phyloP scores from a whole-genome alignment of 768 basidiomycete species.

The Boletus patriciae region DNA sequence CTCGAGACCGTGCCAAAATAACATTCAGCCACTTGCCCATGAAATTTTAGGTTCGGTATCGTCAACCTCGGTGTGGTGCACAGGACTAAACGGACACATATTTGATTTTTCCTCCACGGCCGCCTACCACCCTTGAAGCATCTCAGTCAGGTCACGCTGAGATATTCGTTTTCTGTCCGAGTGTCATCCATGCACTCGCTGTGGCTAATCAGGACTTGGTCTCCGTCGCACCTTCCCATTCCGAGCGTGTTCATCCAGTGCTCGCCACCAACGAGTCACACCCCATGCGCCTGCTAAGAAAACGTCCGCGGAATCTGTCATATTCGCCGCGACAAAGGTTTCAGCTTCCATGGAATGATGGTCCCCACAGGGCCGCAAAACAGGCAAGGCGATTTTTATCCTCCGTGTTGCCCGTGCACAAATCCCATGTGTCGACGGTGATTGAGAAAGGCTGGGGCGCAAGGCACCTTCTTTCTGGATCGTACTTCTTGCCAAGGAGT shows the following conservation, averaged over 20 bases:
- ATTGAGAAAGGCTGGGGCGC: slow-evolving; percentile 9
- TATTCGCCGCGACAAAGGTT: neutral
- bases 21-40: too few relatives aligned
- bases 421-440: neutral
- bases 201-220: neutral
- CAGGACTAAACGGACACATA: neutral
- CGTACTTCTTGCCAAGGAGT: neutral
- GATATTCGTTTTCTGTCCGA: too few relatives aligned
- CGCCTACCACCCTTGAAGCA: neutral
- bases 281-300: neutral
- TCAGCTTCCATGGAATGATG: neutral
- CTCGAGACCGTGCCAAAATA: too few relatives aligned
- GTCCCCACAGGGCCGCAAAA: neutral
- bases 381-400: neutral
- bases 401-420: neutral
- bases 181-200: neutral
- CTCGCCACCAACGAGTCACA: slow-evolving; percentile 4
- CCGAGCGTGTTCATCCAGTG: slow-evolving; percentile 1
- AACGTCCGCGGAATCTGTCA: neutral
- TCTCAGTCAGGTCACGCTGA: neutral
- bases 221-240: neutral
- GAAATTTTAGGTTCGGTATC: too few relatives aligned
- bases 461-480: neutral
- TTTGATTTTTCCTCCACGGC: neutral
- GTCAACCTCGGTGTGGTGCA: neutral